Conservation (phyloP, 768 basidiomycete genomes). For the Kwoniella sp. region DNA sequence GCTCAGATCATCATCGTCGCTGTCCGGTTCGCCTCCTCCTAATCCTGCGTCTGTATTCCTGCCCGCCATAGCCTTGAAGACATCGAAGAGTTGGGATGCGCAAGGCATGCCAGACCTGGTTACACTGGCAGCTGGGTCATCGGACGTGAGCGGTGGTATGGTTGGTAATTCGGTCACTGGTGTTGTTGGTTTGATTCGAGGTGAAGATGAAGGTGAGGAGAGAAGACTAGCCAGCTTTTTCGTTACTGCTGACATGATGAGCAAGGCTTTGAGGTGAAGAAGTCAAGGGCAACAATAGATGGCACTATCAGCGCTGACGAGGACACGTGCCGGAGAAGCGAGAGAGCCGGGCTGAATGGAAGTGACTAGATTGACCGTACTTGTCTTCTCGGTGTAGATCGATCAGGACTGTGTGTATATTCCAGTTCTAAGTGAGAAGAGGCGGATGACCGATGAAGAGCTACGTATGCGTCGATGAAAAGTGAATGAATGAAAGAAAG, state of each 20-base stretch:
- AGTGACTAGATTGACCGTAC: too few relatives aligned
- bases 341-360: background rate
- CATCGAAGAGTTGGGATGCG: constrained; percentile 31
- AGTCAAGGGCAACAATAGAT: too few relatives aligned
- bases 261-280: too few relatives aligned
- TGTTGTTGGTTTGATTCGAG: constrained; percentile 7
- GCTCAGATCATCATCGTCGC: constrained; percentile 24
- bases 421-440: too few relatives aligned
- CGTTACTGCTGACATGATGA: constrained; percentile 18
- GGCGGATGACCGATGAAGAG: too few relatives aligned
- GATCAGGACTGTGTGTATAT: too few relatives aligned
- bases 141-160: background rate
- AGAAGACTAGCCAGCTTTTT: constrained; percentile 19
- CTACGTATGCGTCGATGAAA: too few relatives aligned
- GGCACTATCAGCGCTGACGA: background rate
- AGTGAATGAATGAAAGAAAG: too few relatives aligned
- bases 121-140: constrained; percentile 2
- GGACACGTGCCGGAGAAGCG: background rate
- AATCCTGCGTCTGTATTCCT: constrained; percentile 18
- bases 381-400: too few relatives aligned
- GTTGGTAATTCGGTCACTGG: background rate
- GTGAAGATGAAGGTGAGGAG: constrained; percentile 21
- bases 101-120: constrained; percentile 18
- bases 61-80: constrained; percentile 41
- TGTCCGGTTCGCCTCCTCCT: constrained; percentile 18